Percentiles rank a stretch among this genome's conserved stretches.
Evolutionary conservation across 2,329 filamentous ascomycete genomes (phyloP).

Genomic region (Talaromyces rugulosus): DNA sequence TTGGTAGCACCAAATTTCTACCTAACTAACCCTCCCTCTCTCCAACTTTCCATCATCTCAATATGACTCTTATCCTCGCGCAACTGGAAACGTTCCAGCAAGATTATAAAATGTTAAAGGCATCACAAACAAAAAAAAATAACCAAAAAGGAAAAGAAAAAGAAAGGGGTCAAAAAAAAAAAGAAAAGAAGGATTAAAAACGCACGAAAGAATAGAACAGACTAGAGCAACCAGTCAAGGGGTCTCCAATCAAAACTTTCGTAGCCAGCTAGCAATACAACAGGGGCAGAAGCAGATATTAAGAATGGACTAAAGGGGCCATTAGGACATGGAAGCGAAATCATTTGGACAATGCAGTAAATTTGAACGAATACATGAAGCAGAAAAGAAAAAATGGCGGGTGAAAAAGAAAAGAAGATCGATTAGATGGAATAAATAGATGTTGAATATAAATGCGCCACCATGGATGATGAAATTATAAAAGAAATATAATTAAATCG

Average conservation of each 20-base stretch:
- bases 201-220: conserved; percentile 17
- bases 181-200: conserved; percentile 15
- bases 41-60: neutral
- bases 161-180: conserved; percentile 15
- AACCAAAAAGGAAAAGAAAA: conserved; percentile 10
- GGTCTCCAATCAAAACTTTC: conserved; percentile 24
- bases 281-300: conserved; percentile 20
- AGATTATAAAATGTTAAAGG: conserved; percentile 14
- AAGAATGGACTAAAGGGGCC: conserved; percentile 18
- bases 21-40: neutral
- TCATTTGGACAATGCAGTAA: conserved; percentile 20
- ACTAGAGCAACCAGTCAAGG: conserved; percentile 18
- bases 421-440: conserved; percentile 12
- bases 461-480: conserved; percentile 9
- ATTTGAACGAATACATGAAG: conserved; percentile 26
- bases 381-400: conserved; percentile 13
- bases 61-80: neutral
- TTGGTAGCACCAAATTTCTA: neutral
- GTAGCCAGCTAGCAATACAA: conserved; percentile 40
- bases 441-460: conserved; percentile 8
- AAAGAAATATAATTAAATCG: conserved; percentile 8
- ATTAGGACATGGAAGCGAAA: conserved; percentile 15
- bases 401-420: conserved; percentile 11
- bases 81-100: neutral
- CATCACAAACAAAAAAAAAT: conserved; percentile 20